Conservation (phyloP, 257 asterid genomes). For the Nicotiana otophora region DNA sequence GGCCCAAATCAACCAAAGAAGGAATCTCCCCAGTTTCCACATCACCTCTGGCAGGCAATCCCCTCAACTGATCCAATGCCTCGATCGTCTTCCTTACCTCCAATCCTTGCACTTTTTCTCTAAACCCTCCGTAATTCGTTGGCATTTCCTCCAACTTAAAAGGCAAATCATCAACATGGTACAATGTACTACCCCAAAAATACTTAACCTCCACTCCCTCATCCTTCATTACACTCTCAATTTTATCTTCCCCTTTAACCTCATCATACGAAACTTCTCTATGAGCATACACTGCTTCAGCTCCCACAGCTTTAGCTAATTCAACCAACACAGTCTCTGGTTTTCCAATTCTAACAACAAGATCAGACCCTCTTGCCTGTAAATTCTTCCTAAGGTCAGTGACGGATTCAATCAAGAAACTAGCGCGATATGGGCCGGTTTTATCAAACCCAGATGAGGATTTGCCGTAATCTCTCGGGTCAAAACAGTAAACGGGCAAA, state of each 20-base stretch:
- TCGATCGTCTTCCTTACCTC: slow-evolving; percentile 81
- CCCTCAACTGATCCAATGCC: slow-evolving; percentile 69
- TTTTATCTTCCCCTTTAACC: slow-evolving; percentile 78
- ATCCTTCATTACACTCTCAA: slow-evolving; percentile 72
- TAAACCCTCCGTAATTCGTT: slow-evolving; percentile 80
- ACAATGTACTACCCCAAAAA: slow-evolving; percentile 98
- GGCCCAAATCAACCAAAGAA: slow-evolving; percentile 79
- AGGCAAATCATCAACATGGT: slow-evolving; percentile 92
- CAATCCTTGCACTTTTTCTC: slow-evolving; percentile 67
- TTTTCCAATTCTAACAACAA: slow-evolving; percentile 76
- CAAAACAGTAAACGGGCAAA: slow-evolving; percentile 88
- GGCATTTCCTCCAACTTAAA: slow-evolving; percentile 82
- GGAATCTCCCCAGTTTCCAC: slow-evolving; percentile 94
- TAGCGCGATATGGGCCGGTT: slow-evolving; percentile 81
- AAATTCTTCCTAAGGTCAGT: slow-evolving; percentile 59
- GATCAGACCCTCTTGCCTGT: slow-evolving; percentile 82
- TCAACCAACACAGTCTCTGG: slow-evolving; percentile 84
- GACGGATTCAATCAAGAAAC: slow-evolving; percentile 73
- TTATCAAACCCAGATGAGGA: slow-evolving; percentile 84
- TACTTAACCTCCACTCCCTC: slow-evolving; percentile 88
- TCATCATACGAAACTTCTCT: slow-evolving; percentile 84
- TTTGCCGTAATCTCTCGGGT: slow-evolving; percentile 88
- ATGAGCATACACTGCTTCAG: slow-evolving; percentile 85
- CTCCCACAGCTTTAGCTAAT: slow-evolving; percentile 77
- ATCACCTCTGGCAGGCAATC: slow-evolving; percentile 79